Conservation (phyloP, 345 rosid genomes). For the Populus euphratica region DNA sequence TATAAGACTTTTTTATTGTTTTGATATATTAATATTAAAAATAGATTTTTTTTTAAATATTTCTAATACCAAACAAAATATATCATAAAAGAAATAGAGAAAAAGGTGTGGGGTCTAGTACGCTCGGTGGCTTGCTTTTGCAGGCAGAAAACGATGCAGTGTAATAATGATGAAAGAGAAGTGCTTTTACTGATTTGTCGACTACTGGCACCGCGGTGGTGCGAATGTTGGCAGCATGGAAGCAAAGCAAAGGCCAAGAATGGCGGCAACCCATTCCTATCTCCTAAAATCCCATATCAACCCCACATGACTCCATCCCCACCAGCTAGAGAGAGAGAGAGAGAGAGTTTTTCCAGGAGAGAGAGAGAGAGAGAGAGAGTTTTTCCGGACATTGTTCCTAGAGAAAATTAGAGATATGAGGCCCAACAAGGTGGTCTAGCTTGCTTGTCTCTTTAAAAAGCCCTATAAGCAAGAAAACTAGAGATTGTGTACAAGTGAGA, state of each 20-base stretch:
- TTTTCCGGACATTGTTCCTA: neutral
- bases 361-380: constrained; percentile 5
- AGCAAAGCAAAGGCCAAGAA: constrained; percentile 55
- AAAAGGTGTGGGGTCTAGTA: neutral
- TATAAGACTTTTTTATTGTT: too few relatives aligned
- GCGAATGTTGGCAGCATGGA: constrained; percentile 90
- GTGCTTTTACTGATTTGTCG: constrained; percentile 38
- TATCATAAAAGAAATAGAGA: neutral
- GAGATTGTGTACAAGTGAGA: neutral
- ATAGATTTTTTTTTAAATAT: too few relatives aligned
- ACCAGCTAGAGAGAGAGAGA: constrained; percentile 13
- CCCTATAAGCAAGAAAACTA: neutral
- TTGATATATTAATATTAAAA: too few relatives aligned
- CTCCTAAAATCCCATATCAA: constrained; percentile 20
- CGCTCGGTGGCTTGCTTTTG: constrained; percentile 8
- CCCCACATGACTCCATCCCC: constrained; percentile 8
- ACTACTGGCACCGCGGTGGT: constrained; percentile 26
- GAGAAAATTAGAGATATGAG: neutral
- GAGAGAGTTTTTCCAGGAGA: neutral
- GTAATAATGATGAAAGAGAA: constrained; percentile 28
- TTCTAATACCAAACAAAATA: neutral
- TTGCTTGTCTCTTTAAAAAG: neutral
- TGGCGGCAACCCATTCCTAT: constrained; percentile 58
- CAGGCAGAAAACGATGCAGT: constrained; percentile 37
- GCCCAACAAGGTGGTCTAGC: neutral